Base-by-base conservation (phyloP, 2,329 filamentous ascomycete species). In the Monosporascus sp. region DNA sequence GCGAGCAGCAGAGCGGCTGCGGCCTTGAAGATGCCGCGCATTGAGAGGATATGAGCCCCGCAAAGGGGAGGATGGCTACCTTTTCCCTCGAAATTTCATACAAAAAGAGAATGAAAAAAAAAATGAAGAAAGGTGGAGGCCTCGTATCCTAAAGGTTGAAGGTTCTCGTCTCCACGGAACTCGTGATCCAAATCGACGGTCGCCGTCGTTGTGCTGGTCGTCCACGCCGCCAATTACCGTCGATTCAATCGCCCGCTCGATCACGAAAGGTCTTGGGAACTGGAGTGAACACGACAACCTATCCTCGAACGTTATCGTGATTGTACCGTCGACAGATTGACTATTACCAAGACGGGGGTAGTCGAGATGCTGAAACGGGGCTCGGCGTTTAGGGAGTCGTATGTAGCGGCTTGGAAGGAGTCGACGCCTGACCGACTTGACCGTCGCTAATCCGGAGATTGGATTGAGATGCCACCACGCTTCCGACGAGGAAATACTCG, bases 11-110 rank as follows among this genome's bases (percentile, higher is more conserved):
- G 56, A 40, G 60, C 63, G 59, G 60, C 61, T 58, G 57, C 54
- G 48, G 65, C 50, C 51, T 58, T 58, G 45, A 68, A 51, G 52
- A 67, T 57, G 59, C 63, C 54, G 56, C 64, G 66, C 67, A 69
- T 69, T 49, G 45, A 14, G 35, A 47, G 55, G 37, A 57, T 56
- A 58, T 52, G 35, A 20, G 47, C 56, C 60, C 63, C 60, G 54
- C 52, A 55, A 45, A 52, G 54, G 59, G 62, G 62, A 64, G 51
- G 55, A 60, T 49, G 11, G 45, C 48, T 55, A 35, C 5, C 9
- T 51, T 46, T 51, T 50, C 9, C 52, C 57, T 55, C 59, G 63
- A 60, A 55, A 62, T 58, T 55, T 62, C 66, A 68, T 67, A 52
- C 61, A 56, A 58, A 52, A n/a, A n/a, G n/a, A n/a, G n/a, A n/a